phyloP scores from a whole-genome alignment of 23 red algal genomes.

The Chondrus crispus region DNA sequence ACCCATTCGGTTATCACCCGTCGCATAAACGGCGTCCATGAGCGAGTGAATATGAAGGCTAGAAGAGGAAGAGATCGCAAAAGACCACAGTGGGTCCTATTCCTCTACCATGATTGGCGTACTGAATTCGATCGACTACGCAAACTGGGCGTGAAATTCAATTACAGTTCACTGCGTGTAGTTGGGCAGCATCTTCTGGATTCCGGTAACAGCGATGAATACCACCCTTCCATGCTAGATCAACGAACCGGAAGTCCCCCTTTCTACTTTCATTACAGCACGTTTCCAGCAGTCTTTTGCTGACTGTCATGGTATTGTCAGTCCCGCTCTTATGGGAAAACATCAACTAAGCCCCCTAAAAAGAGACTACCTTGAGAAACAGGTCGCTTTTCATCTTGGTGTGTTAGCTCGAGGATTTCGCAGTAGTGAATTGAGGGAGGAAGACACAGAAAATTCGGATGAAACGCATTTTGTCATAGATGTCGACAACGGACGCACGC shows the following conservation, averaged over 20 bases:
- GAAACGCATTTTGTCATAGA: not conserved
- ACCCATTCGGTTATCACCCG: not conserved
- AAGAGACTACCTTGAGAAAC: not conserved
- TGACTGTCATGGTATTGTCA: too few species aligned
- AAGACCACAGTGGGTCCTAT: not conserved
- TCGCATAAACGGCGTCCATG: not conserved
- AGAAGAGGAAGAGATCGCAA: conserved; percentile 6
- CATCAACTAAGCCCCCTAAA: too few species aligned
- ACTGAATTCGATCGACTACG: conserved; percentile 10
- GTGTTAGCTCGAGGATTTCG: not conserved
- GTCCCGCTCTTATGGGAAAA: too few species aligned
- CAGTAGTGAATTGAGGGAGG: not conserved
- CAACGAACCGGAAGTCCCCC: too few species aligned
- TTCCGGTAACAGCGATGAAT: too few species aligned
- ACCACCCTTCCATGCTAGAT: too few species aligned
- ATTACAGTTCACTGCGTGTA: not conserved
- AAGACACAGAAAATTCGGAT: not conserved
- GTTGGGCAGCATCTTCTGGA: not conserved
- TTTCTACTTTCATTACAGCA: too few species aligned
- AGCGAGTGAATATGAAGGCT: not conserved
- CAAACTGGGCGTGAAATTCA: not conserved
- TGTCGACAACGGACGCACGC: not conserved
- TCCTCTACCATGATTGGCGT: not conserved
- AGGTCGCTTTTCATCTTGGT: not conserved
- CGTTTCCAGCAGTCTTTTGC: too few species aligned